Percentiles rank a stretch among this genome's conserved stretches.
Conservation (phyloP, 2,329 filamentous ascomycete species). For the Apiospora koreana region DNA sequence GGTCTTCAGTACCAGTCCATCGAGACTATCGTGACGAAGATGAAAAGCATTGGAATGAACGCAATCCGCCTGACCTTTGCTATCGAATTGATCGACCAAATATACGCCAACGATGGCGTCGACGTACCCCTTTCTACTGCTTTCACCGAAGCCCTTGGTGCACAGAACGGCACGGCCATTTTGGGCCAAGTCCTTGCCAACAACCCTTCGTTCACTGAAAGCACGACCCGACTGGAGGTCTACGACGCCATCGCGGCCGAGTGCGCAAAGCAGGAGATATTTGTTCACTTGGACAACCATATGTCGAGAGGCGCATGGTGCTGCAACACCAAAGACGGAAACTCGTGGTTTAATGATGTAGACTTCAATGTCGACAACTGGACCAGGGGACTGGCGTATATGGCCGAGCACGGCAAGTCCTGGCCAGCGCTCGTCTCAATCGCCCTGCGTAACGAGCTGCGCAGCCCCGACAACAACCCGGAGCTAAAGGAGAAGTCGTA, state of each 20-base stretch:
- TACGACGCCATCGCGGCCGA: conserved; percentile 65
- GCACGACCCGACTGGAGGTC: conserved; percentile 49
- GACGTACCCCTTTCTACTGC: conserved; percentile 48
- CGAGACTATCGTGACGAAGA: conserved; percentile 52
- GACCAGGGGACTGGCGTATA: conserved; percentile 60
- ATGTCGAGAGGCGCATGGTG: conserved; percentile 61
- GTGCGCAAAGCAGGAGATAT: conserved; percentile 54
- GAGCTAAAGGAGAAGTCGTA: conserved; percentile 41
- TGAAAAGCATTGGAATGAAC: conserved; percentile 65
- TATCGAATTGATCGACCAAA: conserved; percentile 64
- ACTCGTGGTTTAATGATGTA: conserved; percentile 62
- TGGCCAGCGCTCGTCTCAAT: conserved; percentile 52
- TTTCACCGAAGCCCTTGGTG: conserved; percentile 47
- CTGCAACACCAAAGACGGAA: conserved; percentile 55
- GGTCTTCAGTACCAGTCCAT: conserved; percentile 65
- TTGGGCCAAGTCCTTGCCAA: conserved; percentile 52
- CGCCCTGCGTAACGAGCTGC: conserved; percentile 56
- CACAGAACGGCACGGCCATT: conserved; percentile 50
- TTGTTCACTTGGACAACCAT: conserved; percentile 63
- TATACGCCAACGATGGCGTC: conserved; percentile 47
- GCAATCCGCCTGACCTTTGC: conserved; percentile 63
- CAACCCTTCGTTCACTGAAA: conserved; percentile 56
- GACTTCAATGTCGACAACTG: conserved; percentile 61
- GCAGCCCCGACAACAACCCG: conserved; percentile 41
- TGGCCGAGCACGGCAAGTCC: conserved; percentile 55